Percentiles rank a stretch among this genome's conserved stretches.
phyloP scores from a whole-genome alignment of 345 rosid genomes.

The Citrus maxima region DNA sequence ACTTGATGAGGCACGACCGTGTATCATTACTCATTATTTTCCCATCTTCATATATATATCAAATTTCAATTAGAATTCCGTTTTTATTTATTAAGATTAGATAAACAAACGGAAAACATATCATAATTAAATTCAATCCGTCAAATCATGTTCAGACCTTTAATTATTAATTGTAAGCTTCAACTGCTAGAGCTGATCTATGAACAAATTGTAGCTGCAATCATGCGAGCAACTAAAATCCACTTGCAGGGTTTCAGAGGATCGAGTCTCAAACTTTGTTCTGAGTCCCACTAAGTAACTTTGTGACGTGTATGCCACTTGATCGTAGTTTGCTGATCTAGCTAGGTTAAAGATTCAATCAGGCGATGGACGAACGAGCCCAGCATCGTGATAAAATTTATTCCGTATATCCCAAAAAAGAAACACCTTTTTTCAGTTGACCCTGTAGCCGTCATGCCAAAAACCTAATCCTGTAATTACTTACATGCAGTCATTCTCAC shows the following conservation, averaged over 20 bases:
- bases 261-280: neutral
- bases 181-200: too few species aligned
- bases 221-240: neutral
- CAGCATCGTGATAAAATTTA: neutral
- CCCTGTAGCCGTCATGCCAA: neutral
- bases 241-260: neutral
- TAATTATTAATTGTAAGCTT: too few species aligned
- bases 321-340: neutral
- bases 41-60: too few species aligned
- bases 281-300: neutral
- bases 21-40: too few species aligned
- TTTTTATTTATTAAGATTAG: too few species aligned
- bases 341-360: constrained; percentile 1
- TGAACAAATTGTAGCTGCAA: neutral
- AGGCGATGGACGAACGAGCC: constrained; percentile 5
- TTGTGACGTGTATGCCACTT: constrained; percentile 27
- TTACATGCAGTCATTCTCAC: neutral
- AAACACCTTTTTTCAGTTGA: constrained; percentile 5
- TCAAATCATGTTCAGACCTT: too few species aligned
- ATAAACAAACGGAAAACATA: too few species aligned
- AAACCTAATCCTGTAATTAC: neutral
- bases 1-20: too few species aligned
- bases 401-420: constrained; percentile 3
- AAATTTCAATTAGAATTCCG: too few species aligned
- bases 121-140: too few species aligned